A percentile compares a stretch with the other conserved stretches of the same genome.
These are phyloP conservation scores for Oryza coarctata DNA, from an alignment of 176 grass and related monocot genomes.

Conservation along the genomic window DNA sequence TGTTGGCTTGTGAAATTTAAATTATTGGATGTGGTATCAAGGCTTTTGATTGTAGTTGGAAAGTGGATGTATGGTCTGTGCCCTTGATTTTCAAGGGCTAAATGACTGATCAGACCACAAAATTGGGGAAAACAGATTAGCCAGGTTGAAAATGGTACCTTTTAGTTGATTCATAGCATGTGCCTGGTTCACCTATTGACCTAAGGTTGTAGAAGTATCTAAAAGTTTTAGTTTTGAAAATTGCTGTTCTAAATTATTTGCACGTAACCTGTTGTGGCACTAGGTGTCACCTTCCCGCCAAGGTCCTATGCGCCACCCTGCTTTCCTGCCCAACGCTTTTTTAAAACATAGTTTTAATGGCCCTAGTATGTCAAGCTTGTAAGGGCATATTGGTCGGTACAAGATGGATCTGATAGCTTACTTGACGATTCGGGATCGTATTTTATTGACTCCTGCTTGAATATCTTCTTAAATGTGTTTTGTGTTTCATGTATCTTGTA, in stretches of 20 bases:
- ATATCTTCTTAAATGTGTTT: background rate
- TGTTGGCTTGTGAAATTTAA: background rate
- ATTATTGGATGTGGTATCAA: background rate
- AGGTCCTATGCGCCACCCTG: background rate
- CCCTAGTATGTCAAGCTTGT: background rate
- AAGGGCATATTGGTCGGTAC: background rate
- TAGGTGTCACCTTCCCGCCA: background rate
- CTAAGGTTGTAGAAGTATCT: background rate
- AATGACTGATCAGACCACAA: background rate
- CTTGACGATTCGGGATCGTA: background rate
- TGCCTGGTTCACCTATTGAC: slow-evolving; percentile 1
- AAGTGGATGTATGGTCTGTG: background rate
- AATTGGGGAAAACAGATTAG: background rate
- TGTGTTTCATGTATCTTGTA: background rate
- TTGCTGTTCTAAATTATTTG: background rate
- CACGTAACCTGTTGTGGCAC: background rate
- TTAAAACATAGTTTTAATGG: background rate
- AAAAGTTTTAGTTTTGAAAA: slow-evolving; percentile 9
- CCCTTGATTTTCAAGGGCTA: background rate
- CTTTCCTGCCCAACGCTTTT: background rate
- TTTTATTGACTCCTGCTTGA: background rate
- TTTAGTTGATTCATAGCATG: slow-evolving; percentile 3
- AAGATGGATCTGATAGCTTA: background rate
- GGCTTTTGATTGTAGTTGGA: background rate
- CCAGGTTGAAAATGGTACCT: background rate